Base-by-base conservation (phyloP, 805 yeast species). In the Vanderwaltozyma tropicalis region DNA sequence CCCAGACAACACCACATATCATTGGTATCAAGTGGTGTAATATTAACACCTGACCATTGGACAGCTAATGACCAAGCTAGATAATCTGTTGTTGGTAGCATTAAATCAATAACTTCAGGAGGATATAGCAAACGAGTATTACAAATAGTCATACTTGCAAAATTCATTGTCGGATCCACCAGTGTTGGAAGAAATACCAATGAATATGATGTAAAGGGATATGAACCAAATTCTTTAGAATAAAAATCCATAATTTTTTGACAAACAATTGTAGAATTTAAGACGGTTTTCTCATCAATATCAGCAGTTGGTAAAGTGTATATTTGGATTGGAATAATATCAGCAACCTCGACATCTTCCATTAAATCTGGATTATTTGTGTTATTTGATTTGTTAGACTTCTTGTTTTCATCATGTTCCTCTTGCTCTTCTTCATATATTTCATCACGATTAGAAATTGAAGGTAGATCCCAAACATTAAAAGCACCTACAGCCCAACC, bases 401-500 rank as follows among this genome's bases (percentile, higher is more conserved):
- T 64, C 5, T 55, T 59, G 5, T 52, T 51, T 20, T 70, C 67
- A 13, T 61, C 62, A 6, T 55, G 55, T 31, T 62, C 65, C 24
- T 63, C 68, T 22, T 57, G 62, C 28, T 57, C 57, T 28, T 59
- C 57, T 4, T 55, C 59, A 11, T 46, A 31, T 3, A 35, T 29
- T 4, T 47, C 52, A n/a, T 43, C 46, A 14, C 35, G 37, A 11
- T 41, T 32, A 3, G 44, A 32, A 3, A 56, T 29, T n/a, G 49
- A 41, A 2, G 63, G 63, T 21, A 58, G 34, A n/a, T 40, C 46
- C 53, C 63, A 21, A 62, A 73, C 72, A 30, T 78, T 78, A 56
- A 89, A 92, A 2, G 95, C 80, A 0, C 97, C 98, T 4, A 87
- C 74, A 0, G 95, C 88, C 79, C 94, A 92, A 0, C 97, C 97